These are phyloP conservation scores for Penium margaritaceum DNA, from an alignment of 139 green algal genomes.

Conservation along the genomic window DNA sequence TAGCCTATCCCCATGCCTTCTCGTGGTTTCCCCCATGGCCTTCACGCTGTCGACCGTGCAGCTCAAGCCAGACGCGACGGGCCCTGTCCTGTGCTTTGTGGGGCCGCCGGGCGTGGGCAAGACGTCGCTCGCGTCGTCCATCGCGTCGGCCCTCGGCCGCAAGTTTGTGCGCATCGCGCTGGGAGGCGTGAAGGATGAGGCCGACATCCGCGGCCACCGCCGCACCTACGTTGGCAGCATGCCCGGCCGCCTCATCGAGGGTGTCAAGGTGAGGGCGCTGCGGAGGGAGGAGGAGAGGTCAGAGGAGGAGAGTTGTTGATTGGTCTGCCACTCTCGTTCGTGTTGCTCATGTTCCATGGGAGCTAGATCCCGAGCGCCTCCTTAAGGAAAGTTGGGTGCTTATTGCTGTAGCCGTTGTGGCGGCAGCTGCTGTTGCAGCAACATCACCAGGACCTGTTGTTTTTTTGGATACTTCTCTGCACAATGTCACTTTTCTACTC, in stretches of 20 bases:
- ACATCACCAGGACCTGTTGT: no score
- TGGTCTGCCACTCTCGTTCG: no score
- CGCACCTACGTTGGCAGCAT: constrained; percentile 57
- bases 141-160: constrained; percentile 47
- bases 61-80: constrained; percentile 5
- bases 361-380: no score
- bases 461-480: no score
- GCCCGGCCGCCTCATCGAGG: constrained; percentile 31
- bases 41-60: background rate
- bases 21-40: background rate
- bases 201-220: constrained; percentile 56
- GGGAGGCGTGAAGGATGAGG: constrained; percentile 55
- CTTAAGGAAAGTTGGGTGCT: no score
- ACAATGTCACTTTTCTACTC: no score
- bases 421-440: no score
- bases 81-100: constrained; percentile 54
- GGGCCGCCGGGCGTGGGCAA: constrained; percentile 57
- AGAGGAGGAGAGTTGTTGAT: background rate
- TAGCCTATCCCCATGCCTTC: background rate
- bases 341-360: no score
- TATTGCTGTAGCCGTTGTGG: no score
- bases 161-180: constrained; percentile 45
- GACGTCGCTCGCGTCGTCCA: constrained; percentile 50
- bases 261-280: background rate
- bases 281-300: background rate